phyloP scores from a whole-genome alignment of 345 rosid genomes.

The Brassica nigra region DNA sequence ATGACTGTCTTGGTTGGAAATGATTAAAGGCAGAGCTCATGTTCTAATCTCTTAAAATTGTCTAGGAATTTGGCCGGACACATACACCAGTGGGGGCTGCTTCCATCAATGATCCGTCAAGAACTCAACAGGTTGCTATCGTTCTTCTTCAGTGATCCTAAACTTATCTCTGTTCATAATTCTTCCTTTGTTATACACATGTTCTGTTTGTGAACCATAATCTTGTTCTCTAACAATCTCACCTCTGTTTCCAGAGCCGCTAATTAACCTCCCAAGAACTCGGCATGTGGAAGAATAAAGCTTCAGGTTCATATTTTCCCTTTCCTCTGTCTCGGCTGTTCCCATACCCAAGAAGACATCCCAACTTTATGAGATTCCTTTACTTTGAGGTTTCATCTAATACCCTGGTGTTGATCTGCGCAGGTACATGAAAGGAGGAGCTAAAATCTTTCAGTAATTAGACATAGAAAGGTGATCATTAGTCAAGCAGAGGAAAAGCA shows the following conservation, averaged over 20 bases:
- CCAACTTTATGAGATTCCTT: background rate
- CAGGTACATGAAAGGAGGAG: conserved; percentile 39
- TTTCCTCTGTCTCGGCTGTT: conserved; percentile 18
- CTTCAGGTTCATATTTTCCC: conserved; percentile 54
- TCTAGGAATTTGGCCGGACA: conserved; percentile 64
- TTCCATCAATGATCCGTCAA: conserved; percentile 55
- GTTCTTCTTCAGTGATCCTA: conserved; percentile 10
- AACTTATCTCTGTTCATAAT: background rate
- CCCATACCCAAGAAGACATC: background rate
- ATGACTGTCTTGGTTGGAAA: conserved; percentile 5
- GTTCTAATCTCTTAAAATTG: conserved; percentile 26
- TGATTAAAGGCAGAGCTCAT: background rate
- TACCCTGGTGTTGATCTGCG: background rate
- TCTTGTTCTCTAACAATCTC: conserved; percentile 5
- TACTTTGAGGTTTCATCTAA: conserved; percentile 19
- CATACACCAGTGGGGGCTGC: conserved; percentile 53
- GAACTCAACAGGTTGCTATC: conserved; percentile 63
- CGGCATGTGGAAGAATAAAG: conserved; percentile 72
- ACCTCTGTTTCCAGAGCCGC: conserved; percentile 48
- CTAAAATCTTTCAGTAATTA: conserved; percentile 10
- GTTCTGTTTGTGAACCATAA: background rate
- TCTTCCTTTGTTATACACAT: conserved; percentile 10
- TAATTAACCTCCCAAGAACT: conserved; percentile 58
- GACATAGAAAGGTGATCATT: conserved; percentile 21
- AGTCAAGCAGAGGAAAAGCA: conserved; percentile 28